Conservation (phyloP, 1,139 yeast species). For the Candida gigantensis region DNA sequence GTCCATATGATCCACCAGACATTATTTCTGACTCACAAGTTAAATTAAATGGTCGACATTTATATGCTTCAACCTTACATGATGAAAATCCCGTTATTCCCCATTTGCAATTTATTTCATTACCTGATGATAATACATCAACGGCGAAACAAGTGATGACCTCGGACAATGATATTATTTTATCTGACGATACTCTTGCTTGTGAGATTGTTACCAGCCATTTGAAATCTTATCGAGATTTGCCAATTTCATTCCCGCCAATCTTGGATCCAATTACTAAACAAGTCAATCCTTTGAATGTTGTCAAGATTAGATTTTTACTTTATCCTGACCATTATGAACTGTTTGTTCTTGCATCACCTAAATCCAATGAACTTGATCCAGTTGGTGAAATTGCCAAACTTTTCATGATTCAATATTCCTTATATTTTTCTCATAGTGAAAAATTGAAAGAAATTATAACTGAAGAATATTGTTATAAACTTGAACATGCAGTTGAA, state of each 20-base stretch:
- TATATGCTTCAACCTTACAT: conserved; percentile 32
- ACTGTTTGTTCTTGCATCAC: conserved; percentile 42
- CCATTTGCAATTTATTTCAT: conserved; percentile 21
- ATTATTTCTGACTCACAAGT: conserved; percentile 36
- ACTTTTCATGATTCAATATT: conserved; percentile 43
- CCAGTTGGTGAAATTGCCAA: conserved; percentile 74
- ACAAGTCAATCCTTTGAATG: conserved; percentile 31
- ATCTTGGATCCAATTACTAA: conserved; percentile 21
- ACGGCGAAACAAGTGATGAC: conserved; percentile 20
- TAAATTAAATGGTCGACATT: conserved; percentile 33
- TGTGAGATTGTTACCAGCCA: conserved; percentile 31
- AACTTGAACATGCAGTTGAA: conserved; percentile 32
- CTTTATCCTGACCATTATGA: conserved; percentile 46
- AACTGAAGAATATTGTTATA: conserved; percentile 34
- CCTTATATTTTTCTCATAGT: conserved; percentile 44
- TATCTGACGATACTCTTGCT: conserved; percentile 29
- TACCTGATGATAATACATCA: conserved; percentile 5
- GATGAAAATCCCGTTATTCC: conserved; percentile 25
- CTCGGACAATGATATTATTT: conserved; percentile 18
- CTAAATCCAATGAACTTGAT: conserved; percentile 60
- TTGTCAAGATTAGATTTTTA: conserved; percentile 36
- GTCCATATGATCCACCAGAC: conserved; percentile 43
- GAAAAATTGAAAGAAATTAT: conserved; percentile 35
- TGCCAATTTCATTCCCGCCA: conserved; percentile 43
- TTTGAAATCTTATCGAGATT: conserved; percentile 31